A percentile compares a stretch with the other conserved stretches of the same genome.
Evolutionary conservation across 805 yeast species (phyloP).

Genomic region (Lachancea waltii): DNA sequence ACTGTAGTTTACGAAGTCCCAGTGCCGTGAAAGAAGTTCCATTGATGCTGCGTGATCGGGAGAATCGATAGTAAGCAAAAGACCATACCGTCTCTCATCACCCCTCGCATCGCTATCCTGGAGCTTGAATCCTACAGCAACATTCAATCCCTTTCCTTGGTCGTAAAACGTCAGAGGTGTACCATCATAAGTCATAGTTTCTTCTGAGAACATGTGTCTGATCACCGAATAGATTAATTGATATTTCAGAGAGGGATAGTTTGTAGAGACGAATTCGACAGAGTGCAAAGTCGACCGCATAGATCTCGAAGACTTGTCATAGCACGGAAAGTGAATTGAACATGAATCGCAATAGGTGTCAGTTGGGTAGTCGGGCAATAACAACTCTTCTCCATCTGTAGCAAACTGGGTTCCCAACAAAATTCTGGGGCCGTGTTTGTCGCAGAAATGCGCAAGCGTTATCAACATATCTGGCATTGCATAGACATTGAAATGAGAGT

Average conservation of each 20-base stretch:
- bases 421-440: slow-evolving; percentile 67
- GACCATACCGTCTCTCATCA: slow-evolving; percentile 59
- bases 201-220: slow-evolving; percentile 60
- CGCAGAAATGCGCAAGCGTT: slow-evolving; percentile 68
- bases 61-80: slow-evolving; percentile 50
- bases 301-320: slow-evolving; percentile 24
- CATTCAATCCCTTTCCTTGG: slow-evolving; percentile 50
- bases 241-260: slow-evolving; percentile 51
- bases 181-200: slow-evolving; percentile 51
- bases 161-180: slow-evolving; percentile 64
- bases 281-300: slow-evolving; percentile 28
- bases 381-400: slow-evolving; percentile 21
- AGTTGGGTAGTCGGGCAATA: slow-evolving; percentile 38
- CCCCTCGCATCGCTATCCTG: slow-evolving; percentile 66
- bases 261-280: slow-evolving; percentile 44
- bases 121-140: slow-evolving; percentile 54
- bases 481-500: background rate
- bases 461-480: slow-evolving; percentile 20
- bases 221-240: slow-evolving; percentile 53
- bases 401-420: slow-evolving; percentile 55
- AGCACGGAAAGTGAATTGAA: slow-evolving; percentile 44
- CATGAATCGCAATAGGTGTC: slow-evolving; percentile 57
- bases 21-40: slow-evolving; percentile 40
- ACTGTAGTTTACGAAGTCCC: slow-evolving; percentile 44
- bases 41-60: slow-evolving; percentile 35